These are phyloP conservation scores for Oidium heveae DNA, from an alignment of 2,329 filamentous ascomycete genomes.

Conservation along the genomic window DNA sequence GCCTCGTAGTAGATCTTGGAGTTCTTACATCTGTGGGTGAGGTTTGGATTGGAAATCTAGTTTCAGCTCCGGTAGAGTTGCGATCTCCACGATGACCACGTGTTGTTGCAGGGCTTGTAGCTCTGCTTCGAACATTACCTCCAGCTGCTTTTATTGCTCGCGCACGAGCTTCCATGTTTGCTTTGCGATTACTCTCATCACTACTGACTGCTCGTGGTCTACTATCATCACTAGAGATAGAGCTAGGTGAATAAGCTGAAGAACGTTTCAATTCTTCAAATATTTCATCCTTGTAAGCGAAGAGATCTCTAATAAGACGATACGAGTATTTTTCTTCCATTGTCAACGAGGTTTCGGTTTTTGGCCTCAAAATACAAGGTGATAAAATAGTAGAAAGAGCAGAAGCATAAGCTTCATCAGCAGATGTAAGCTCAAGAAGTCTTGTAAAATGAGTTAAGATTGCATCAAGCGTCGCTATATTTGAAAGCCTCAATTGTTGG, in stretches of 20 bases:
- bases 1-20: slow-evolving; percentile 18
- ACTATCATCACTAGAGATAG: slow-evolving; percentile 31
- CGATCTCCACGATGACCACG: slow-evolving; percentile 51
- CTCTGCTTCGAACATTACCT: slow-evolving; percentile 38
- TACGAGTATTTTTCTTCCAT: slow-evolving; percentile 89
- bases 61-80: slow-evolving; percentile 47
- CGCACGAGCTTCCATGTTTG: slow-evolving; percentile 81
- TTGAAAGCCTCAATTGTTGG: slow-evolving; percentile 78
- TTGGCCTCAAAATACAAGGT: slow-evolving; percentile 69
- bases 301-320: slow-evolving; percentile 73
- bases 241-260: slow-evolving; percentile 40
- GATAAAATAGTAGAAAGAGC: slow-evolving; percentile 51
- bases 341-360: slow-evolving; percentile 66
- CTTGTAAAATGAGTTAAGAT: slow-evolving; percentile 97
- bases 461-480: slow-evolving; percentile 95
- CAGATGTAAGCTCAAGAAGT: slow-evolving; percentile 85
- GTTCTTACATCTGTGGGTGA: slow-evolving; percentile 22
- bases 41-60: slow-evolving; percentile 62
- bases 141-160: slow-evolving; percentile 40
- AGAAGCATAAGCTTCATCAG: slow-evolving; percentile 64
- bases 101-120: slow-evolving; percentile 44
- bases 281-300: slow-evolving; percentile 81
- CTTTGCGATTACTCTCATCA: slow-evolving; percentile 83
- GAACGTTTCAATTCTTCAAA: slow-evolving; percentile 91
- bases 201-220: slow-evolving; percentile 71